Conservation (phyloP, 306 rosid species). For the Myrica gale region DNA sequence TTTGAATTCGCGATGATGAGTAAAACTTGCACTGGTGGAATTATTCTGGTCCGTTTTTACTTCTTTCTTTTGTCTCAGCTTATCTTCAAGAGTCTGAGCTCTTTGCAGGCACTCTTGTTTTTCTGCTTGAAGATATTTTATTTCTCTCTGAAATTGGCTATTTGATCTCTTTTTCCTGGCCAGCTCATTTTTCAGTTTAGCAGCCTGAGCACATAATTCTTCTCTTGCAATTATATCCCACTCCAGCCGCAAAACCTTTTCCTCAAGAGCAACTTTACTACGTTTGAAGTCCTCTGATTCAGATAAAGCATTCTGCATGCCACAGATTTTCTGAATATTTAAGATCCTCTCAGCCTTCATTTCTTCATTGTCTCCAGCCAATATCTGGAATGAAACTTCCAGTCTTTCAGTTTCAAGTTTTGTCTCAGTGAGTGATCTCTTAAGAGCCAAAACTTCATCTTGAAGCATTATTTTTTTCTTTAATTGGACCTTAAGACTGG, state of each 20-base stretch:
- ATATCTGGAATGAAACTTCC: slow-evolving; percentile 39
- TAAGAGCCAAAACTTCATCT: slow-evolving; percentile 43
- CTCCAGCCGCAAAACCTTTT: slow-evolving; percentile 50
- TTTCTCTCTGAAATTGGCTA: slow-evolving; percentile 25
- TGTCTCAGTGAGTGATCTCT: slow-evolving; percentile 38
- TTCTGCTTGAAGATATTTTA: slow-evolving; percentile 39
- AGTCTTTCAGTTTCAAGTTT: slow-evolving; percentile 47
- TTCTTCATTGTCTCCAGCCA: slow-evolving; percentile 45
- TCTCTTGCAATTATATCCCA: slow-evolving; percentile 49
- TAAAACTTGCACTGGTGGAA: slow-evolving; percentile 14
- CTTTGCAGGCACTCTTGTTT: slow-evolving; percentile 37
- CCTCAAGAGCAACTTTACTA: slow-evolving; percentile 46
- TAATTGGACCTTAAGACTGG: slow-evolving; percentile 36
- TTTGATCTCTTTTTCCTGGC: slow-evolving; percentile 30
- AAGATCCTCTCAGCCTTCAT: background rate
- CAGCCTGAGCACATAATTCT: slow-evolving; percentile 28
- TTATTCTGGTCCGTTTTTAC: slow-evolving; percentile 40
- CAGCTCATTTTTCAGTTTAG: slow-evolving; percentile 42
- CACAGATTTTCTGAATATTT: slow-evolving; percentile 30
- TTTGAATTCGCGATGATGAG: slow-evolving; percentile 5
- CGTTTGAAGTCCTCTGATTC: slow-evolving; percentile 40
- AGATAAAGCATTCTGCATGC: slow-evolving; percentile 30
- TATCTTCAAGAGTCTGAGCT: slow-evolving; percentile 46
- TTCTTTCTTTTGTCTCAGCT: slow-evolving; percentile 41
- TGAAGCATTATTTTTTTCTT: slow-evolving; percentile 36